Percentiles rank a stretch among this genome's conserved stretches.
phyloP scores from a whole-genome alignment of 306 rosid species.

The Ziziphus jujuba region DNA sequence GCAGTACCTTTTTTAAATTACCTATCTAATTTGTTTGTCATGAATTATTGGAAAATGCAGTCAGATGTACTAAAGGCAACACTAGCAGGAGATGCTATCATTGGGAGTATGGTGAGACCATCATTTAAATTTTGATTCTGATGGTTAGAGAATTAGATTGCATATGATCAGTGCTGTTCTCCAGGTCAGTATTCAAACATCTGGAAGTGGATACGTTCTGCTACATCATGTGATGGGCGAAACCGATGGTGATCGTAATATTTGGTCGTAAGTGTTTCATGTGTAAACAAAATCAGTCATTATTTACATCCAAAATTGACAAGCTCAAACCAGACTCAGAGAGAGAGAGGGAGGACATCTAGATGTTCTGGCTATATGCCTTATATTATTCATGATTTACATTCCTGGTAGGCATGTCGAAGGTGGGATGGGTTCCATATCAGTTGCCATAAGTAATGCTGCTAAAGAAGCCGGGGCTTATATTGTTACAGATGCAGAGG shows the following conservation, averaged over 20 bases:
- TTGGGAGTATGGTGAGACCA: constrained; percentile 61
- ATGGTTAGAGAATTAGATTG: no score
- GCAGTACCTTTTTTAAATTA: background rate
- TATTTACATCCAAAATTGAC: background rate
- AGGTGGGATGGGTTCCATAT: constrained; percentile 91
- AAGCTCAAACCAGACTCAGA: no score
- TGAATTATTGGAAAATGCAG: constrained; percentile 36
- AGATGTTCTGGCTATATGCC: background rate
- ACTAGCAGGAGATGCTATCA: constrained; percentile 76
- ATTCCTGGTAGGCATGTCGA: constrained; percentile 61
- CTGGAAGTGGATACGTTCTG: constrained; percentile 81
- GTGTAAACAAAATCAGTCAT: background rate
- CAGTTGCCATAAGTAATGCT: constrained; percentile 67
- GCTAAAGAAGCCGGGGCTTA: constrained; percentile 72
- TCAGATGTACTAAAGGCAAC: constrained; percentile 80
- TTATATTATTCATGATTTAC: background rate
- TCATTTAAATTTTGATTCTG: no score
- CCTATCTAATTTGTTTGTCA: background rate
- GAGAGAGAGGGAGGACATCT: no score
- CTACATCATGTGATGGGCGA: constrained; percentile 89
- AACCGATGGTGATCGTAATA: constrained; percentile 65
- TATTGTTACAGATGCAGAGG: constrained; percentile 64
- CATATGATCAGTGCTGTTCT: constrained; percentile 4
- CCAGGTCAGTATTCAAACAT: constrained; percentile 62
- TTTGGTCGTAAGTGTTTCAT: constrained; percentile 82